These are phyloP conservation scores for Apophysomyces elegans DNA, from an alignment of 371 early-diverging fungal genomes.

Conservation along the genomic window DNA sequence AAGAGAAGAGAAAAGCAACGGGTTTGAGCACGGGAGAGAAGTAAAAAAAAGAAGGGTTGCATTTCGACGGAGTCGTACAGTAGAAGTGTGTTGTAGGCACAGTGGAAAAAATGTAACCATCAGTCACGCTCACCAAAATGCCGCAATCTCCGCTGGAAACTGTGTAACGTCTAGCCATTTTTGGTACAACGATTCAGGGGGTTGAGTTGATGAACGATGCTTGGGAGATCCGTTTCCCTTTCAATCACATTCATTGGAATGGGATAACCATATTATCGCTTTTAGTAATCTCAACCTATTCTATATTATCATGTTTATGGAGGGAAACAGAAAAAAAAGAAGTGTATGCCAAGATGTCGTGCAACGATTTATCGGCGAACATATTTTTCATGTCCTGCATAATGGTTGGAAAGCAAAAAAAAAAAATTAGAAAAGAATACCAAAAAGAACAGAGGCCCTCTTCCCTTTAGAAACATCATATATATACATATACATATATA, in stretches of 20 bases:
- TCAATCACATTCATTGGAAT: conserved; percentile 7
- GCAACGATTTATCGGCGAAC: conserved; percentile 6
- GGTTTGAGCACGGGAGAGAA: conserved; percentile 11
- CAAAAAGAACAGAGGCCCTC: neutral
- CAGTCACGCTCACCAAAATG: conserved; percentile 12
- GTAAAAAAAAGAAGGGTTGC: conserved; percentile 12
- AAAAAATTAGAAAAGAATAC: neutral
- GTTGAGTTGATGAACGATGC: conserved; percentile 3
- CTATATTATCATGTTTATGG: neutral
- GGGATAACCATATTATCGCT: conserved; percentile 1
- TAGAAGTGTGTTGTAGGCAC: conserved; percentile 12
- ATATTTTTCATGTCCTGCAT: conserved; percentile 7
- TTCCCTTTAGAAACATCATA: too few relatives aligned
- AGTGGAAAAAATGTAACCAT: conserved; percentile 12
- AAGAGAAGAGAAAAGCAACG: conserved; percentile 10
- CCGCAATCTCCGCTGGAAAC: conserved; percentile 10
- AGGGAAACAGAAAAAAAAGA: neutral
- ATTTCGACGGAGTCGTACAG: conserved; percentile 12
- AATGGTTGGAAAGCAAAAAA: conserved; percentile 1
- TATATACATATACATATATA: too few relatives aligned
- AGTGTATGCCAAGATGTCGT: conserved; percentile 6
- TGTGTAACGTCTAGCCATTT: conserved; percentile 11
- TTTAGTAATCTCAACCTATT: neutral
- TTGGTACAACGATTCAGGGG: conserved; percentile 11
- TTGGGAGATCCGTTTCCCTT: conserved; percentile 4